phyloP scores from a whole-genome alignment of 2,329 filamentous ascomycete species.

The Aureobasidium mangrovei region DNA sequence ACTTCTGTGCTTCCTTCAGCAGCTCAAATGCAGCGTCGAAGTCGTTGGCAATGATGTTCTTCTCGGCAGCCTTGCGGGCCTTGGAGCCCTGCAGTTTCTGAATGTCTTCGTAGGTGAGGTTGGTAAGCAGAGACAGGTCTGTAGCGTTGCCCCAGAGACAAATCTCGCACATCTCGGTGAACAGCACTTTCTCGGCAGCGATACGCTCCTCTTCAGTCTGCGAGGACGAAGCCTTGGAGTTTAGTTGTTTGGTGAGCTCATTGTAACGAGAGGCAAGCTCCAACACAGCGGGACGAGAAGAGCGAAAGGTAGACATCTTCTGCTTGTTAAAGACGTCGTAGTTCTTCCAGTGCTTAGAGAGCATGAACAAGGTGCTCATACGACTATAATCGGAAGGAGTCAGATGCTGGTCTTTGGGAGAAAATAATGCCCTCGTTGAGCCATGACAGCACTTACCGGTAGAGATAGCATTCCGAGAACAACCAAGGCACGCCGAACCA shows the following conservation, averaged over 20 bases:
- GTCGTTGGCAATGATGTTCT: slow-evolving; percentile 89
- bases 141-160: slow-evolving; percentile 97
- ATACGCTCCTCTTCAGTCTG: slow-evolving; percentile 46
- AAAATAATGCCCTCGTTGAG: background rate
- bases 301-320: slow-evolving; percentile 87
- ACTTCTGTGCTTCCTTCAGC: slow-evolving; percentile 55
- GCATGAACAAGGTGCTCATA: slow-evolving; percentile 67
- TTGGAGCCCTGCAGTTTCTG: slow-evolving; percentile 89
- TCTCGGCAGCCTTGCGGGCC: slow-evolving; percentile 75
- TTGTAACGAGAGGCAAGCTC: slow-evolving; percentile 74
- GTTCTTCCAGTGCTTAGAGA: slow-evolving; percentile 72
- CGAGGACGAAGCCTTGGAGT: slow-evolving; percentile 38
- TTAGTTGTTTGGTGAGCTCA: slow-evolving; percentile 60
- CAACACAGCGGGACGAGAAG: slow-evolving; percentile 75
- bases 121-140: slow-evolving; percentile 82
- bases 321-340: slow-evolving; percentile 88
- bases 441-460: slow-evolving; percentile 45
- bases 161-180: slow-evolving; percentile 90
- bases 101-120: slow-evolving; percentile 87
- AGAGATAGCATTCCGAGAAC: slow-evolving; percentile 89
- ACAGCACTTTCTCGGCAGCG: slow-evolving; percentile 67
- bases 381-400: slow-evolving; percentile 44
- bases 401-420: slow-evolving; percentile 2
- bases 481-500: slow-evolving; percentile 89
- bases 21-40: slow-evolving; percentile 61